Base-by-base conservation (phyloP, 1,284 basidiomycete genomes). In the Tremellales sp. region DNA sequence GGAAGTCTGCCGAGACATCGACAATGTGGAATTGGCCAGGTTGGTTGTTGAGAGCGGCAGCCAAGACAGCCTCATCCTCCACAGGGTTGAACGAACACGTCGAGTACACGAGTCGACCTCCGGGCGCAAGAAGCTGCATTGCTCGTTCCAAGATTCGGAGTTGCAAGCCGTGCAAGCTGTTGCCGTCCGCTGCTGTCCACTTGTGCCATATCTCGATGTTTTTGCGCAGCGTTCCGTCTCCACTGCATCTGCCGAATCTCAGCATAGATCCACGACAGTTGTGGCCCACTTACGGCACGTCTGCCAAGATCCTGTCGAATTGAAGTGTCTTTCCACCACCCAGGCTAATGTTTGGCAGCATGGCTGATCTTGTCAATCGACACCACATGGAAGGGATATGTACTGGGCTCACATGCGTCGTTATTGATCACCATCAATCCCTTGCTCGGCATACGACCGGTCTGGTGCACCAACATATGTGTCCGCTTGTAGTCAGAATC, bases 31-130 rank as follows among this genome's bases (percentile, higher is more conserved):
- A 91, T 15, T 85, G 86, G 84, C 60, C 86, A 24, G 83, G 79
- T 57, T 84, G 82, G 3, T 79, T 75, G 54, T 82, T 82, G 25
- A 97, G 77, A 0, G 87, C 92, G 27, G 87, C 86, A 1, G 89
- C 87, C 26, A 98, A 80, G 52, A 98, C 94, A 7, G 96, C 90
- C 74, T 99, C 96, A 71, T 99, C 97, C 75, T 98, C 96, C 25
- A 93, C 81, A 1, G 94, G 96, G 73, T 98, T 98, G 62, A 98
- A 79, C 1, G 93, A 97, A 71, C 96, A 98, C 0, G 94, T 99
- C 3, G 94, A 98, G 74, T 98, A 98, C 23, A 97, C 93, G 51
- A 98, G 85, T 31, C 89, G 83, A 11, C 94, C 94, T 19, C 86
- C 84, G 3, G 82, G 81, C 58, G 86, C 85, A 40, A 99, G 81